These are phyloP conservation scores for Pichia heedii DNA, from an alignment of 805 yeast species.

Conservation along the genomic window DNA sequence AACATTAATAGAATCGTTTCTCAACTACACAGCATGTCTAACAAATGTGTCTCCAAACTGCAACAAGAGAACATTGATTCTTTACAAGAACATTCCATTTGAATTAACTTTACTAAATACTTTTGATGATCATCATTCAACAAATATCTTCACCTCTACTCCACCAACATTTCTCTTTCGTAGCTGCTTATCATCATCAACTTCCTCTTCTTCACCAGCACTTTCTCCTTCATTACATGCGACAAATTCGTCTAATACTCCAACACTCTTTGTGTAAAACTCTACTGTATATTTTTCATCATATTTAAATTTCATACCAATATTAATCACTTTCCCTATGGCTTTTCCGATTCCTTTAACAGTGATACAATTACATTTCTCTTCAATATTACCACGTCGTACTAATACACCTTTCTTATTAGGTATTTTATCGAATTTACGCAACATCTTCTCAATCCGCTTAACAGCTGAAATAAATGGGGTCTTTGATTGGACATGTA, in stretches of 20 bases:
- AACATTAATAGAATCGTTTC: slow-evolving; percentile 41
- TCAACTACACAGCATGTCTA: slow-evolving; percentile 40
- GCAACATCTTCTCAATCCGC: slow-evolving; percentile 44
- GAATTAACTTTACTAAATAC: neutral
- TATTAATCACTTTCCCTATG: slow-evolving; percentile 49
- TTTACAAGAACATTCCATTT: neutral
- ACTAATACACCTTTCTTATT: slow-evolving; percentile 31
- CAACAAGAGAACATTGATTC: slow-evolving; percentile 2
- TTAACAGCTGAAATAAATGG: slow-evolving; percentile 71
- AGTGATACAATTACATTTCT: slow-evolving; percentile 32
- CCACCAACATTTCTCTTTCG: slow-evolving; percentile 39
- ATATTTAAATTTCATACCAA: slow-evolving; percentile 52
- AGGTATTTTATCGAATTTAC: slow-evolving; percentile 28
- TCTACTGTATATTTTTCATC: slow-evolving; percentile 46
- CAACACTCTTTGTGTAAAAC: slow-evolving; percentile 51
- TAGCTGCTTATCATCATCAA: slow-evolving; percentile 29
- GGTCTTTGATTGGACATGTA: slow-evolving; percentile 54
- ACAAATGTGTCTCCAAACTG: slow-evolving; percentile 25
- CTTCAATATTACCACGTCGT: slow-evolving; percentile 9
- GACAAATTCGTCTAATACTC: slow-evolving; percentile 62
- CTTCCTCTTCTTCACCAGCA: slow-evolving; percentile 8
- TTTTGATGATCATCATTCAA: neutral
- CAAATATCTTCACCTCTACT: slow-evolving; percentile 36
- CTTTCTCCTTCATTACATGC: neutral
- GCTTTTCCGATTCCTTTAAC: slow-evolving; percentile 74